Evolutionary conservation across 176 grass and related monocot species (phyloP).

Genomic region (Carex cristatella): DNA sequence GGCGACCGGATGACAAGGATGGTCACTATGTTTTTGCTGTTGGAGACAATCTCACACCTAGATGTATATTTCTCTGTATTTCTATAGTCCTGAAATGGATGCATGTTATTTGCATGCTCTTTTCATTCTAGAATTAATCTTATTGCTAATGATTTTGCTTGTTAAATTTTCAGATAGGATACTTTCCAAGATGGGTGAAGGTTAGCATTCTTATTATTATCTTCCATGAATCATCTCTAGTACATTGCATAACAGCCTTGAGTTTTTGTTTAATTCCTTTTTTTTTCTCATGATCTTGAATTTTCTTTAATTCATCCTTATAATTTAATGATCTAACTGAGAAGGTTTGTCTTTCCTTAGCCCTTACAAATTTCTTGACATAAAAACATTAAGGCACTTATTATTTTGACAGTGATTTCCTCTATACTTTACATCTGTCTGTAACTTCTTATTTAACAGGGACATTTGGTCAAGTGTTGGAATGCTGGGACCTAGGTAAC

Average conservation of each 20-base stretch:
- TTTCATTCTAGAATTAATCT: constrained; percentile 6
- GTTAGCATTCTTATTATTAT: constrained; percentile 36
- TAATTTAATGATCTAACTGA: background rate
- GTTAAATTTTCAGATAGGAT: constrained; percentile 71
- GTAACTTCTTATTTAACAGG: constrained; percentile 35
- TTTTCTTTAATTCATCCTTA: background rate
- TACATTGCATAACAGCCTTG: background rate
- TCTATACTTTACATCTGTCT: background rate
- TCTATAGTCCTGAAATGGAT: background rate
- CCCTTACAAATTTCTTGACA: background rate
- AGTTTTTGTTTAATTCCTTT: background rate
- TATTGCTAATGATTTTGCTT: constrained; percentile 23
- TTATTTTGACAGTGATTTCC: background rate
- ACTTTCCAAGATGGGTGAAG: constrained; percentile 99
- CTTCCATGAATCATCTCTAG: background rate
- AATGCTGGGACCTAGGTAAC: constrained; percentile 93
- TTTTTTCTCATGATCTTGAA: background rate
- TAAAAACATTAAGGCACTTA: background rate
- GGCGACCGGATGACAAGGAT: constrained; percentile 84
- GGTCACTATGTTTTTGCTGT: constrained; percentile 77
- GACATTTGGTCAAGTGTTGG: constrained; percentile 97
- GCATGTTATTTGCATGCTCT: background rate
- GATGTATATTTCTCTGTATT: constrained; percentile 55
- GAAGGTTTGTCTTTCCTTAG: background rate
- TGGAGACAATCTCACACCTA: constrained; percentile 77